Percentiles rank a stretch among this genome's conserved stretches.
Conservation (phyloP, 805 yeast genomes). For the Hanseniaspora lindneri region DNA sequence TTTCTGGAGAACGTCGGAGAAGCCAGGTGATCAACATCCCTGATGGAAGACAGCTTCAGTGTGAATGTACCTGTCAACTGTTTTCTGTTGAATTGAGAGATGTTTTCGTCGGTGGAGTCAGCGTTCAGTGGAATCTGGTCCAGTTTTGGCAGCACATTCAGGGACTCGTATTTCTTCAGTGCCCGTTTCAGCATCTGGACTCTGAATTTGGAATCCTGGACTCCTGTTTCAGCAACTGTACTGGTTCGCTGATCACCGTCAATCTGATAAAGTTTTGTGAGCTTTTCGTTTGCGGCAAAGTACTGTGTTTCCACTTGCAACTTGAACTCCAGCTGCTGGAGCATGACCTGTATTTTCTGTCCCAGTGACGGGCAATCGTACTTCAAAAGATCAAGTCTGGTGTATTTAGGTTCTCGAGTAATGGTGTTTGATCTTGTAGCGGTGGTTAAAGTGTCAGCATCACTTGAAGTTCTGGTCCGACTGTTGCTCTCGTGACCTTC, state of each 20-base stretch:
- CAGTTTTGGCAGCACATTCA: slow-evolving; percentile 41
- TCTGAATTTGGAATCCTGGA: slow-evolving; percentile 70
- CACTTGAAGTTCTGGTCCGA: too few species aligned
- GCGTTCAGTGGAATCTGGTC: slow-evolving; percentile 19
- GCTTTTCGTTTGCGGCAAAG: slow-evolving; percentile 81
- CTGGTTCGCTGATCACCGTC: slow-evolving; percentile 84
- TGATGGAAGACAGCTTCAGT: slow-evolving; percentile 59
- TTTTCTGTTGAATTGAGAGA: slow-evolving; percentile 64
- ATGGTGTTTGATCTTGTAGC: slow-evolving; percentile 30
- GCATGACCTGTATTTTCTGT: slow-evolving; percentile 87
- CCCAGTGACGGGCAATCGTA: slow-evolving; percentile 92
- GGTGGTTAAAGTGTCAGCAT: slow-evolving; percentile 24
- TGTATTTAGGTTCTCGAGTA: slow-evolving; percentile 33
- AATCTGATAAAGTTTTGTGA: slow-evolving; percentile 69
- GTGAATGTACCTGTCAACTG: slow-evolving; percentile 73
- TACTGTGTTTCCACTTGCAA: slow-evolving; percentile 89
- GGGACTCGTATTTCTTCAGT: slow-evolving; percentile 75
- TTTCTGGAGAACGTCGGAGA: slow-evolving; percentile 65
- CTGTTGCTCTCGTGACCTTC: too few species aligned
- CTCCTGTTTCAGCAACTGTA: slow-evolving; percentile 81
- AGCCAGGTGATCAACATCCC: slow-evolving; percentile 88
- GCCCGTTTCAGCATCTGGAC: slow-evolving; percentile 74
- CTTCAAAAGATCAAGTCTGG: slow-evolving; percentile 70
- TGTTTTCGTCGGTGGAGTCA: slow-evolving; percentile 33
- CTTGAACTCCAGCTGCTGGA: slow-evolving; percentile 87